Conservation (phyloP, 768 basidiomycete genomes). For the Hydnomerulius pinastri region DNA sequence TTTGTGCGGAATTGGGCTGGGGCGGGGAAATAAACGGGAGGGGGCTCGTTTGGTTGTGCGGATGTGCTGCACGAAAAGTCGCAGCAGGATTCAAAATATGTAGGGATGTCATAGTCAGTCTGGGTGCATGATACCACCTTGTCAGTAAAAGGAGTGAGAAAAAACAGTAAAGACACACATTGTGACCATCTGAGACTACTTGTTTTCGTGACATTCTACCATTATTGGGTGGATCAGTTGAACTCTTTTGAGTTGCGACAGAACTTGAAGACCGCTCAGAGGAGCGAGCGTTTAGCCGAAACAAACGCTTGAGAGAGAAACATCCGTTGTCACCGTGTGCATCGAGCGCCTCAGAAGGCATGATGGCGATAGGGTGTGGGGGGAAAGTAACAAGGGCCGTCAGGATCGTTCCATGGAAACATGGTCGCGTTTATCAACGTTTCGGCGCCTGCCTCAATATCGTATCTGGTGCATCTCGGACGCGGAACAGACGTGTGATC, state of each 20-base stretch:
- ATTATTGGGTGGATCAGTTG: background rate
- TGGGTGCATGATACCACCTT: background rate
- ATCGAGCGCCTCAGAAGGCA: slow-evolving; percentile 27
- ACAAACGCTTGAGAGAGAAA: slow-evolving; percentile 22
- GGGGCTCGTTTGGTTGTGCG: slow-evolving; percentile 30
- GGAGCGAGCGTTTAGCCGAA: slow-evolving; percentile 6
- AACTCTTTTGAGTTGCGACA: background rate
- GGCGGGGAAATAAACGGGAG: slow-evolving; percentile 43
- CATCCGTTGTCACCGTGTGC: slow-evolving; percentile 22
- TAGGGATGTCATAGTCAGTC: slow-evolving; percentile 20
- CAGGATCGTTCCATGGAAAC: slow-evolving; percentile 18
- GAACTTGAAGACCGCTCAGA: too few relatives aligned
- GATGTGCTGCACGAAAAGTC: slow-evolving; percentile 40
- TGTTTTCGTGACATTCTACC: slow-evolving; percentile 3
- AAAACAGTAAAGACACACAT: slow-evolving; percentile 10
- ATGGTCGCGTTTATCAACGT: slow-evolving; percentile 32
- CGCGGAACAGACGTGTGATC: slow-evolving; percentile 25
- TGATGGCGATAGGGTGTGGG: slow-evolving; percentile 12
- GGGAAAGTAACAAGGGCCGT: slow-evolving; percentile 1
- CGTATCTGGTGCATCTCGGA: slow-evolving; percentile 15
- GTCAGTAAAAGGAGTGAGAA: background rate
- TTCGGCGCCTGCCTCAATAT: slow-evolving; percentile 18
- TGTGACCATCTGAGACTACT: background rate
- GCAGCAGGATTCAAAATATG: slow-evolving; percentile 44
- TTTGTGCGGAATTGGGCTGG: slow-evolving; percentile 13